Conservation (phyloP, 129 eudicot genomes). For the Arctium minus region DNA sequence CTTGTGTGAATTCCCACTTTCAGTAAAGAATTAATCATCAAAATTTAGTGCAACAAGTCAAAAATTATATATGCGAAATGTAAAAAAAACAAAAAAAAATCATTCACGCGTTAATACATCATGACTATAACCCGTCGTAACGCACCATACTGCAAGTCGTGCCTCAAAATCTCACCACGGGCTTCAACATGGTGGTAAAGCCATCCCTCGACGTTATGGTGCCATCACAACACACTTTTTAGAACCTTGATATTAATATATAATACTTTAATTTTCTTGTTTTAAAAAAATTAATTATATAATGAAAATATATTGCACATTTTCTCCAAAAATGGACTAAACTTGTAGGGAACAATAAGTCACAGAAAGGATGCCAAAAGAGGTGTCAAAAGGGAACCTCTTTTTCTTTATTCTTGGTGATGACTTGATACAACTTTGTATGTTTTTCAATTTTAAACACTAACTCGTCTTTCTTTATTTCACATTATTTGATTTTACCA, state of each 20-base stretch:
- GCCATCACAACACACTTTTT: too few relatives aligned
- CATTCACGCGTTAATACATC: too few relatives aligned
- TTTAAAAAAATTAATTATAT: background rate
- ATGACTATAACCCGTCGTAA: too few relatives aligned
- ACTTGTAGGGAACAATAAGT: slow-evolving; percentile 22
- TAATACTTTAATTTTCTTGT: background rate
- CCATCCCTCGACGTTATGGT: too few relatives aligned
- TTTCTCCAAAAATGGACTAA: slow-evolving; percentile 20
- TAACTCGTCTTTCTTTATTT: background rate
- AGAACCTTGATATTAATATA: background rate
- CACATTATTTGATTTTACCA: background rate
- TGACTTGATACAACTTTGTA: slow-evolving; percentile 11
- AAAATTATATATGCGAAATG: too few relatives aligned
- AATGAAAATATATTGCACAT: background rate
- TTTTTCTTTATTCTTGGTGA: slow-evolving; percentile 21
- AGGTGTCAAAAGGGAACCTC: slow-evolving; percentile 12
- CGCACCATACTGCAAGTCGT: too few relatives aligned
- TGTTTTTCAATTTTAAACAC: slow-evolving; percentile 12
- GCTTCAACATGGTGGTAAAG: too few relatives aligned
- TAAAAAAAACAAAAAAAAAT: too few relatives aligned
- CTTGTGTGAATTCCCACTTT: too few relatives aligned
- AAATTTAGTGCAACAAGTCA: too few relatives aligned
- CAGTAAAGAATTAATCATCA: too few relatives aligned
- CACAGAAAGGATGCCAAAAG: slow-evolving; percentile 21
- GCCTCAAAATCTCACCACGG: too few relatives aligned